These are phyloP conservation scores for Pythium chondricola DNA, from an alignment of 352 stramenopile species.

Conservation along the genomic window DNA sequence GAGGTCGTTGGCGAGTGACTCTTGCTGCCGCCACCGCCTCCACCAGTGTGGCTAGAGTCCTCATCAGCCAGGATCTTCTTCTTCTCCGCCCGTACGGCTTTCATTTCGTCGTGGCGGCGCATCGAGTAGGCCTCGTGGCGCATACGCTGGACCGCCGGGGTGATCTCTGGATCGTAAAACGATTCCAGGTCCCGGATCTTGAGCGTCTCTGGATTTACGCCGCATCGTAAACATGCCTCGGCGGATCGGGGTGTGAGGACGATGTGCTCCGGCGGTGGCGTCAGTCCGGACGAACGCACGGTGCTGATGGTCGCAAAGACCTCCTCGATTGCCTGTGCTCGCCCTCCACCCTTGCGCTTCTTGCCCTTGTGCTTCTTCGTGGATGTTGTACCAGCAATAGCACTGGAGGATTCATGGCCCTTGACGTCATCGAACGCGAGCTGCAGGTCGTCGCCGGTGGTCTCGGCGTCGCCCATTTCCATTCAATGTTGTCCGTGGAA, in stretches of 20 bases:
- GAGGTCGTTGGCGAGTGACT: slow-evolving; percentile 3
- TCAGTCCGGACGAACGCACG: slow-evolving; percentile 57
- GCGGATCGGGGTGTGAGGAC: slow-evolving; percentile 86
- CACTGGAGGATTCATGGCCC: slow-evolving; percentile 3
- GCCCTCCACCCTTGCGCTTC: slow-evolving; percentile 44
- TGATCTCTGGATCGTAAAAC: slow-evolving; percentile 82
- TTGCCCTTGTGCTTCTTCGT: slow-evolving; percentile 48
- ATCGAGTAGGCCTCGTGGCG: slow-evolving; percentile 91
- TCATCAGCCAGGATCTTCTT: slow-evolving; percentile 58
- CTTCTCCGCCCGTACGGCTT: slow-evolving; percentile 72
- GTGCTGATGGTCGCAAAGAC: slow-evolving; percentile 73
- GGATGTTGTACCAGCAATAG: not conserved
- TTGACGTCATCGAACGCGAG: slow-evolving; percentile 11
- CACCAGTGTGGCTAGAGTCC: slow-evolving; percentile 4
- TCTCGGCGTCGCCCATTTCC: not conserved
- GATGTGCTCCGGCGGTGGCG: slow-evolving; percentile 63
- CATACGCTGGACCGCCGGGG: slow-evolving; percentile 86
- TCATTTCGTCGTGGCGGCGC: slow-evolving; percentile 89
- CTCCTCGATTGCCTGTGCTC: slow-evolving; percentile 69
- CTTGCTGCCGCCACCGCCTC: not conserved
- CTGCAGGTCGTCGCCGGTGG: not conserved
- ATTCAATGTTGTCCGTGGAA: not conserved
- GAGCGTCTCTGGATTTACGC: slow-evolving; percentile 90
- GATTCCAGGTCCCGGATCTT: slow-evolving; percentile 90
- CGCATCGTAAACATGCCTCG: slow-evolving; percentile 86